Conservation (phyloP, 2,329 filamentous ascomycete species). For the Penicillium glabrum region DNA sequence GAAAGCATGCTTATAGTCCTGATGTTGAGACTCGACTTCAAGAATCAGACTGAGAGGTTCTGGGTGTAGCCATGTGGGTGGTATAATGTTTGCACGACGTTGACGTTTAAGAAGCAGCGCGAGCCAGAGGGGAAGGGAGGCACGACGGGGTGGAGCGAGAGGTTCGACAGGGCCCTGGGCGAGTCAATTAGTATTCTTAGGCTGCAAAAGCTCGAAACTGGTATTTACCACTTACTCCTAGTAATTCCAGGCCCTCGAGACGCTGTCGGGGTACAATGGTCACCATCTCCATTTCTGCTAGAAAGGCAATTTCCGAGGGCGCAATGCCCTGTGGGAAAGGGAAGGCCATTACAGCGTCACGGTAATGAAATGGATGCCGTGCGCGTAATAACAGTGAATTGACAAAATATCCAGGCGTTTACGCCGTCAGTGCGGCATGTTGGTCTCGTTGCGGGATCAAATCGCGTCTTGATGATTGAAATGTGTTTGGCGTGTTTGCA, state of each 20-base stretch:
- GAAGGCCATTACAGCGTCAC: constrained; percentile 53
- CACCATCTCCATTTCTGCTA: constrained; percentile 97
- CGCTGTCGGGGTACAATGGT: constrained; percentile 89
- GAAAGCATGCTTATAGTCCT: constrained; percentile 65
- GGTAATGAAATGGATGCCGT: neutral
- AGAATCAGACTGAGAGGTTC: constrained; percentile 75
- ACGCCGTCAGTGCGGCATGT: constrained; percentile 6
- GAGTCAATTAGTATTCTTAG: constrained; percentile 1
- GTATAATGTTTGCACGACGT: constrained; percentile 85
- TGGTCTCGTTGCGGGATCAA: constrained; percentile 8
- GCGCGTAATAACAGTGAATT: neutral
- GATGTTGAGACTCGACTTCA: constrained; percentile 71
- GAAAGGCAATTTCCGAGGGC: constrained; percentile 85
- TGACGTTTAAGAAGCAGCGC: constrained; percentile 93
- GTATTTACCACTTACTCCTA: constrained; percentile 66
- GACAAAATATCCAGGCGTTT: neutral
- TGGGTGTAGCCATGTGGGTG: constrained; percentile 83
- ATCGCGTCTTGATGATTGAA: constrained; percentile 11
- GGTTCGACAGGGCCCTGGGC: constrained; percentile 71
- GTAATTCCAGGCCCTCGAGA: constrained; percentile 79
- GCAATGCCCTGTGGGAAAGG: constrained; percentile 67
- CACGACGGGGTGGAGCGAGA: constrained; percentile 78
- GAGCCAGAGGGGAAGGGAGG: constrained; percentile 85
- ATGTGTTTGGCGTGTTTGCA: constrained; percentile 39
- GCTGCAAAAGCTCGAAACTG: neutral